Evolutionary conservation across 2,329 filamentous ascomycete species (phyloP).

Genomic region (Fusarium sp.): DNA sequence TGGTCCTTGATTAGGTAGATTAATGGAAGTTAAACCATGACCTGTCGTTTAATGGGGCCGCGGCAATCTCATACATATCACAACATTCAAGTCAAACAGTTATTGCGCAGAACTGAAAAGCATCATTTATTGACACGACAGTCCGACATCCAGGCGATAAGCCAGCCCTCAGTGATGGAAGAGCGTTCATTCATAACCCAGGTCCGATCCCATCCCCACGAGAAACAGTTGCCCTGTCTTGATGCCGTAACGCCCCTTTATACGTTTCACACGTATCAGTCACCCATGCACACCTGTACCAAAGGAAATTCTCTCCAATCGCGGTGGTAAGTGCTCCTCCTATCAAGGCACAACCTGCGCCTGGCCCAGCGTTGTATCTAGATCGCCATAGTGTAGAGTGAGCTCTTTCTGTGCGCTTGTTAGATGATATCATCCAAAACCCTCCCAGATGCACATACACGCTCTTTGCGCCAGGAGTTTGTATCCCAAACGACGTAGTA

Average conservation of each 20-base stretch:
- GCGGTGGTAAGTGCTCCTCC: neutral
- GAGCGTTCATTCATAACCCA: slow-evolving; percentile 48
- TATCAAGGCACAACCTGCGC: slow-evolving; percentile 47
- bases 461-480: slow-evolving; percentile 70
- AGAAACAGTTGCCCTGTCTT: slow-evolving; percentile 48
- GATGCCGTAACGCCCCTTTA: slow-evolving; percentile 50
- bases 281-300: slow-evolving; percentile 29
- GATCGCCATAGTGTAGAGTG: slow-evolving; percentile 70
- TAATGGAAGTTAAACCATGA: neutral
- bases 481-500: slow-evolving; percentile 76
- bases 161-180: slow-evolving; percentile 44
- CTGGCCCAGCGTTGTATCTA: slow-evolving; percentile 62
- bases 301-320: slow-evolving; percentile 26
- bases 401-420: slow-evolving; percentile 64
- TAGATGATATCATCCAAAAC: slow-evolving; percentile 28
- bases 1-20: neutral
- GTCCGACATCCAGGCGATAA: slow-evolving; percentile 43
- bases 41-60: neutral
- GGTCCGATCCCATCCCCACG: slow-evolving; percentile 48
- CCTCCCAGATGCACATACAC: slow-evolving; percentile 59
- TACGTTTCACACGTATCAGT: slow-evolving; percentile 38
- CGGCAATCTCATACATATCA: neutral
- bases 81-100: neutral
- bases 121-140: slow-evolving; percentile 45
- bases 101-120: slow-evolving; percentile 39